A percentile compares a stretch with the other conserved stretches of the same genome.
phyloP scores from a whole-genome alignment of 2,329 filamentous ascomycete genomes.

The Rutstroemia sp. region DNA sequence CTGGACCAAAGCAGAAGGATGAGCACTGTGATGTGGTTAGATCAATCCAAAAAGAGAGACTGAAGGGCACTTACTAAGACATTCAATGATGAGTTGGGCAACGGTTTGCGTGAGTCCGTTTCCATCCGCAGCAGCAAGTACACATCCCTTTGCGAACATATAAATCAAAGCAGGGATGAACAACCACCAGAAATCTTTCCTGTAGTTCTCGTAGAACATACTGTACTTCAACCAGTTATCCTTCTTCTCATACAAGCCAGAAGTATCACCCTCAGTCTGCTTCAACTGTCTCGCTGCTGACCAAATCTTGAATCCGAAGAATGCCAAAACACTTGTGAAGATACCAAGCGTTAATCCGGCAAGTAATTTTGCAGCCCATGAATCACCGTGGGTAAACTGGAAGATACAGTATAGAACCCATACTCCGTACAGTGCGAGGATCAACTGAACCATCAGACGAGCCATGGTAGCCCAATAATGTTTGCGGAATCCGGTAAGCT shows the following conservation, averaged over 20 bases:
- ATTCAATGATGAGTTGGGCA: slow-evolving; percentile 75
- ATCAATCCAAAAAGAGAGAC: not conserved
- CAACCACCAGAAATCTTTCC: slow-evolving; percentile 93
- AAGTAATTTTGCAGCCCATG: slow-evolving; percentile 81
- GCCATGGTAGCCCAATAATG: slow-evolving; percentile 94
- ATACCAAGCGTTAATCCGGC: slow-evolving; percentile 72
- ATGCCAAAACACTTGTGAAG: slow-evolving; percentile 75
- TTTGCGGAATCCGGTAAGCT: slow-evolving; percentile 77
- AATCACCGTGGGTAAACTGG: slow-evolving; percentile 89
- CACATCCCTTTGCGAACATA: slow-evolving; percentile 80
- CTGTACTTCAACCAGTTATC: slow-evolving; percentile 91
- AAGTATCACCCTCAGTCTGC: slow-evolving; percentile 63
- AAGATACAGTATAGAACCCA: slow-evolving; percentile 96
- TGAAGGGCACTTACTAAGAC: slow-evolving; percentile 35
- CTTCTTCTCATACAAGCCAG: slow-evolving; percentile 78
- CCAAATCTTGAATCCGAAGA: slow-evolving; percentile 82
- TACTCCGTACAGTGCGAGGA: slow-evolving; percentile 85
- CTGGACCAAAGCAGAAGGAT: slow-evolving; percentile 73
- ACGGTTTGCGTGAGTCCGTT: slow-evolving; percentile 76
- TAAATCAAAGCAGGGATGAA: slow-evolving; percentile 87
- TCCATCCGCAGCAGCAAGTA: slow-evolving; percentile 78
- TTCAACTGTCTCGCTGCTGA: slow-evolving; percentile 66
- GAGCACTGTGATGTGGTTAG: slow-evolving; percentile 45
- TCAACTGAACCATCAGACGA: slow-evolving; percentile 81
- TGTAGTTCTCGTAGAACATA: slow-evolving; percentile 94